Evolutionary conservation across 805 yeast genomes (phyloP), one percentile per base, ranked within the genome.

Genomic region (Wickerhamiella kurtzmanii): DNA sequence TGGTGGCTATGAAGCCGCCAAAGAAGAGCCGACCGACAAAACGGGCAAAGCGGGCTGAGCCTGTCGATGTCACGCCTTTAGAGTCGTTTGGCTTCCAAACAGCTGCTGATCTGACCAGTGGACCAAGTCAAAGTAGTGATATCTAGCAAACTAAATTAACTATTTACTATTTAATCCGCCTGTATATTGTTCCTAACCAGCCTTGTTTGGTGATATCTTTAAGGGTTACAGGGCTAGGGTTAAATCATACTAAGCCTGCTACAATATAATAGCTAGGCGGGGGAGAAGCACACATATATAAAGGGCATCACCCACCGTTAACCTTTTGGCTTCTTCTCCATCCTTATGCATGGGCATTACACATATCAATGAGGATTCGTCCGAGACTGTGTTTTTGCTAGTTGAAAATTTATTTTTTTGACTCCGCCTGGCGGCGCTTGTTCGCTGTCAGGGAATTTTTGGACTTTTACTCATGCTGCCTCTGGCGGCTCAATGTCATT

Each of bases 371-470:
- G 98, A 89, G 97, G 98, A 92, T 87, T 88, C 95, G 96, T 92
- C 98, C 97, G 98, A 89, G 98, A 87, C 88, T 94, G 95, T 89
- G 97, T 92, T 85, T 89, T 89, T 89, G 98, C 98, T 89, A 95
- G 96, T 89, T 92, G 96, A 92, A 89, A 92, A 85, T 88, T 85
- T 37, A 32, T 78, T 79, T 81, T 82, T 92, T 88, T 77, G 89
- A 88, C 95, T 73, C 74, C 76, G 75, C 67, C 70, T 65, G 53
- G 43, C 48, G 48, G 58, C 40, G 38, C 39, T 21, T 46, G 45
- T 40, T 25, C 40, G 41, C 22, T 45, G 40, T 16, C 52, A 56
- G 52, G 54, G 61, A 58, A 58, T 56, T 51, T 58, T 56, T 56
- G 60, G 59, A 55, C 46, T 44, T 40, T 21, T 42, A 45, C 19